Percentiles rank a stretch among this genome's conserved stretches.
These are phyloP conservation scores for Colletotrichum incanum DNA, from an alignment of 2,329 filamentous ascomycete species.

Conservation along the genomic window DNA sequence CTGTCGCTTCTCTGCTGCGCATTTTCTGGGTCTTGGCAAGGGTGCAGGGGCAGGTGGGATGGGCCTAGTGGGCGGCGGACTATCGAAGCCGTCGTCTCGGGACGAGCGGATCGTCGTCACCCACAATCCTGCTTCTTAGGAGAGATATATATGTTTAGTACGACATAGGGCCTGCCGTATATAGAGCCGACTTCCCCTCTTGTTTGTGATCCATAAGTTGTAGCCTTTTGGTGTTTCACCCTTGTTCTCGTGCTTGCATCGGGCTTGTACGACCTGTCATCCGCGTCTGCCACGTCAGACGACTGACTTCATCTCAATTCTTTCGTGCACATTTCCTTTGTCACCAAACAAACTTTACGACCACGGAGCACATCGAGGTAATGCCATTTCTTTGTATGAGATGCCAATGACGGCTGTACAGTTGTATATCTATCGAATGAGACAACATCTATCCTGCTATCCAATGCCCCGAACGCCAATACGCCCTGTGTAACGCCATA, in stretches of 20 bases:
- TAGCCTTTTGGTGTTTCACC: too few relatives aligned
- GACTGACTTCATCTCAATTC: not conserved
- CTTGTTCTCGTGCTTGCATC: not conserved
- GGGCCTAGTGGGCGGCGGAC: slow-evolving; percentile 1
- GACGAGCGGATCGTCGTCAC: slow-evolving; percentile 22
- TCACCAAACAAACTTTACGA: not conserved
- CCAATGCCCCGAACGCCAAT: slow-evolving; percentile 22
- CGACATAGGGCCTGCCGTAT: too few relatives aligned
- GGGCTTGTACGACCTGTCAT: not conserved
- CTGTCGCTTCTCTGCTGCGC: slow-evolving; percentile 1
- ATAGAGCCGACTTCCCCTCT: not conserved
- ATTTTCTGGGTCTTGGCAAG: slow-evolving; percentile 29
- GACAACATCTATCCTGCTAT: slow-evolving; percentile 12
- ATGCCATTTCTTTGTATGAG: not conserved
- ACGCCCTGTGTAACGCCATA: slow-evolving; percentile 7
- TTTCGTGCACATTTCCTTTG: not conserved
- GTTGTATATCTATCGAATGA: slow-evolving; percentile 10
- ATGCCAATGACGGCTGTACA: slow-evolving; percentile 12
- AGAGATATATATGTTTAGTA: not conserved
- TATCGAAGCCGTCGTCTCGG: slow-evolving; percentile 30
- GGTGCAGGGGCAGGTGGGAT: slow-evolving; percentile 15
- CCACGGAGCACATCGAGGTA: not conserved
- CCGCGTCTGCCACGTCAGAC: not conserved
- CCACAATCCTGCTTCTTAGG: not conserved
- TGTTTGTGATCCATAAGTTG: not conserved